phyloP scores from a whole-genome alignment of 768 basidiomycete genomes.

The Lactarius trivialis region DNA sequence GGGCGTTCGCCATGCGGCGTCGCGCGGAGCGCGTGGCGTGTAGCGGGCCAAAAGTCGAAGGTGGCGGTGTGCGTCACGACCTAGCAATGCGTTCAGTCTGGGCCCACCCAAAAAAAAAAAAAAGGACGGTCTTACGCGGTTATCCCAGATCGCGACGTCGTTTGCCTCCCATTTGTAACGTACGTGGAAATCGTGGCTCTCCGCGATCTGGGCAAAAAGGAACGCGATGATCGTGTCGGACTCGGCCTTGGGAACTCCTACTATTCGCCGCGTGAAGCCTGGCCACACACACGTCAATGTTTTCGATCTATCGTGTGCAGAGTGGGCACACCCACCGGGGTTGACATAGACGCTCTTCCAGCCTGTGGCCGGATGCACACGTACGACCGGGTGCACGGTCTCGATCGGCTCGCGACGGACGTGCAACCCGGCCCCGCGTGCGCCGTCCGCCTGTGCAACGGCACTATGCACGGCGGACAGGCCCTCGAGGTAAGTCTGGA shows the following conservation, averaged over 20 bases:
- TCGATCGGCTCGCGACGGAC: constrained; percentile 21
- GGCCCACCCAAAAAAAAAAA: not conserved
- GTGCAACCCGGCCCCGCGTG: constrained; percentile 7
- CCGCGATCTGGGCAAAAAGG: constrained; percentile 63
- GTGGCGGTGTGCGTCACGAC: constrained; percentile 72
- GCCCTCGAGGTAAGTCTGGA: constrained; percentile 52
- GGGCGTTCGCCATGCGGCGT: constrained; percentile 80
- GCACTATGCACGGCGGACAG: constrained; percentile 52
- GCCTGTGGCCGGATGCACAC: constrained; percentile 79
- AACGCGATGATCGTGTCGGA: constrained; percentile 67
- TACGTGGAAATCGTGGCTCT: constrained; percentile 68
- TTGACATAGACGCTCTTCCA: constrained; percentile 84
- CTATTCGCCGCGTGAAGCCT: constrained; percentile 76
- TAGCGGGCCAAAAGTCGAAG: constrained; percentile 76
- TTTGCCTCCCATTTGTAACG: constrained; percentile 73
- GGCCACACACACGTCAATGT: no score
- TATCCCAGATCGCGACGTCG: constrained; percentile 84
- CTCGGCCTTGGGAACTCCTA: constrained; percentile 75
- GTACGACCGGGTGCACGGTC: constrained; percentile 65
- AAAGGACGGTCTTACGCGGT: constrained; percentile 44
- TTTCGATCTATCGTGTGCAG: no score
- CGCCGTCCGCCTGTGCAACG: constrained; percentile 35
- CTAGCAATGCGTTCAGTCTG: constrained; percentile 29
- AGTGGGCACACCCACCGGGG: constrained; percentile 38
- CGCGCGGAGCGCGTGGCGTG: constrained; percentile 70